Evolutionary conservation across 1,284 basidiomycete genomes (phyloP), one percentile per base, ranked within the genome.

Genomic region (Ganoderma resinaceum): DNA sequence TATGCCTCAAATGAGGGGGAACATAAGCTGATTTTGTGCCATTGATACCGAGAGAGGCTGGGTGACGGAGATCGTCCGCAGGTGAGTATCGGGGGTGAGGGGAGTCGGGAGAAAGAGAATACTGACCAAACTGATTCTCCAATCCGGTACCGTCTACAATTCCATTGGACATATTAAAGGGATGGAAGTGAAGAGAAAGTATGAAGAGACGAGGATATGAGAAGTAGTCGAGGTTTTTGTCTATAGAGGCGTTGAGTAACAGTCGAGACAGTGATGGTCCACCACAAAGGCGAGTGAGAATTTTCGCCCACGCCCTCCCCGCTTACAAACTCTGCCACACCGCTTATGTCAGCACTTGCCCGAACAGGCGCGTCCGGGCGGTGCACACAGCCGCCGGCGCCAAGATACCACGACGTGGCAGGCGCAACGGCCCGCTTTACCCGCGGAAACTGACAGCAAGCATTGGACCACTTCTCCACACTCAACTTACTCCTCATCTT

Each of bases 1-100:
- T 80, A 82, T 84, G 87, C 85, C 93, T 91, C 87, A 95, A 81
- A 84, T 97, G 95, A 79, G 96, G 96, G 76, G 96, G 96, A 75
- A 98, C 93, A 85, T 98, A 98, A 75, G 95, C 90, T 78, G 93
- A 89, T 86, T 91, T 92, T 77, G 81, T 76, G 71, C 83, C 86
- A 81, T 90, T 91, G 81, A 94, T 86, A 79, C 88, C 87, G 79
- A 94, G 89, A 85, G 90, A 87, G 78, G 85, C 86, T 86, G 76
- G 23, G 67, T 12, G 63, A 61, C 62, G 58, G 23, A n/a, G 59
- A 70, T 46, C 69, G 33, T 37, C 33, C 64, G 67, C 70, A 82
- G 53, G 68, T 67, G 43, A 70, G 65, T 40, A 68, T 55, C 31
- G 38, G 43, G 23, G 46, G 58, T 23, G 57, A 52, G 31, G 64